A percentile compares a stretch with the other conserved stretches of the same genome.
phyloP scores from a whole-genome alignment of 2,329 filamentous ascomycete species.

The Ophiostoma novo-ulmi region DNA sequence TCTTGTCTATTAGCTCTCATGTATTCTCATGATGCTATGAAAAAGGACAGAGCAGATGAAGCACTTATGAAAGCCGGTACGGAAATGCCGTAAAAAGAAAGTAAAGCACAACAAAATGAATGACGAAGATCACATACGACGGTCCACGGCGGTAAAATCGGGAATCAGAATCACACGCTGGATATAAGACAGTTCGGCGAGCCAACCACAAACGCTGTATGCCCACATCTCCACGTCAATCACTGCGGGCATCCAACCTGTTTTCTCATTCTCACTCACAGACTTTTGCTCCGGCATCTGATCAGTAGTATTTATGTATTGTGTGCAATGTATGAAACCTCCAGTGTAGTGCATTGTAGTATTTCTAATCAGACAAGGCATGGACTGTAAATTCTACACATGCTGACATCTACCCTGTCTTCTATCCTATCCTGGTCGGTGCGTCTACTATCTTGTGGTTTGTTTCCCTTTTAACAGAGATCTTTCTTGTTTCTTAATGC shows the following conservation, averaged over 20 bases:
- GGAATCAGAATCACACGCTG: background rate
- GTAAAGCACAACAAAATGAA: background rate
- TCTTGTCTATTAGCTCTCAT: background rate
- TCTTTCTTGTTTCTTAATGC: background rate
- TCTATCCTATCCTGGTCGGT: background rate
- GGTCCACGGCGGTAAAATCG: background rate
- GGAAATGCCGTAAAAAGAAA: background rate
- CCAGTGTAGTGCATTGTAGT: background rate
- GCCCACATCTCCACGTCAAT: background rate
- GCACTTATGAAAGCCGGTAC: too few species aligned
- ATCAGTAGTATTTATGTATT: background rate
- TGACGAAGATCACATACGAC: background rate
- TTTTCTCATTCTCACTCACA: background rate
- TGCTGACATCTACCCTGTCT: constrained; percentile 5
- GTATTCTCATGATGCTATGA: too few species aligned
- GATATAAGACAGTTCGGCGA: background rate
- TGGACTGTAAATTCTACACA: background rate
- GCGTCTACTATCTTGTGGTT: background rate
- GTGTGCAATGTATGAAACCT: background rate
- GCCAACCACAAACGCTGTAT: background rate
- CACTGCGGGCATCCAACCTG: background rate
- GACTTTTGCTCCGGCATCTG: constrained; percentile 4
- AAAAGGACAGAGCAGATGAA: too few species aligned
- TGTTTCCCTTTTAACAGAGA: background rate
- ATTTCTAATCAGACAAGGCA: background rate